phyloP scores from a whole-genome alignment of 2,329 filamentous ascomycete genomes.

The Parastagonospora nodorum region DNA sequence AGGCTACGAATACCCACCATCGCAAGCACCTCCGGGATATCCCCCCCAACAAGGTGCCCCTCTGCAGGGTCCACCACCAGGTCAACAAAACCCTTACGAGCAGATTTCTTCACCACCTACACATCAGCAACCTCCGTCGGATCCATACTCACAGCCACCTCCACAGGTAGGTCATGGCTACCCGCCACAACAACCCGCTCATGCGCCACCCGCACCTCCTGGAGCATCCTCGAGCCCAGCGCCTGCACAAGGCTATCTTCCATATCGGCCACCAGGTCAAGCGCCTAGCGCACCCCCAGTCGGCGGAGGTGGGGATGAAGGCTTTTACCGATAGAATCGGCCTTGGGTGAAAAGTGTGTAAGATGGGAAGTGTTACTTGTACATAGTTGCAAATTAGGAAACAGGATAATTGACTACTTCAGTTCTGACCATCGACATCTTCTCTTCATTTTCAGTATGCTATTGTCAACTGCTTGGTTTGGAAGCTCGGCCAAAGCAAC shows the following conservation, averaged over 20 bases:
- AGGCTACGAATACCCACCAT: slow-evolving; percentile 32
- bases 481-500: no score
- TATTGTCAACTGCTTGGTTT: no score
- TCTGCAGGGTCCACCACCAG: slow-evolving; percentile 19
- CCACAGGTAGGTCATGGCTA: slow-evolving; percentile 36
- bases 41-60: slow-evolving; percentile 29
- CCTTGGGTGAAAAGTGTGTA: neutral
- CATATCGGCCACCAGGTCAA: slow-evolving; percentile 42
- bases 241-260: slow-evolving; percentile 30
- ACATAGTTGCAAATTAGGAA: neutral
- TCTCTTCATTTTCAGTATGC: no score
- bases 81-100: slow-evolving; percentile 33
- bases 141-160: slow-evolving; percentile 36
- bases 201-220: slow-evolving; percentile 39
- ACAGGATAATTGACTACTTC: no score
- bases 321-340: slow-evolving; percentile 31
- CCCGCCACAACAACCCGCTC: slow-evolving; percentile 37
- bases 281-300: slow-evolving; percentile 36
- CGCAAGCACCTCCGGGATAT: slow-evolving; percentile 24
- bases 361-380: neutral
- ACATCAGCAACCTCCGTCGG: slow-evolving; percentile 33
- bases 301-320: slow-evolving; percentile 40
- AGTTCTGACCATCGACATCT: no score
- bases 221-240: slow-evolving; percentile 30
- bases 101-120: slow-evolving; percentile 33